Base-by-base conservation (phyloP, 1,284 basidiomycete species). In the Butyriboletus regius region DNA sequence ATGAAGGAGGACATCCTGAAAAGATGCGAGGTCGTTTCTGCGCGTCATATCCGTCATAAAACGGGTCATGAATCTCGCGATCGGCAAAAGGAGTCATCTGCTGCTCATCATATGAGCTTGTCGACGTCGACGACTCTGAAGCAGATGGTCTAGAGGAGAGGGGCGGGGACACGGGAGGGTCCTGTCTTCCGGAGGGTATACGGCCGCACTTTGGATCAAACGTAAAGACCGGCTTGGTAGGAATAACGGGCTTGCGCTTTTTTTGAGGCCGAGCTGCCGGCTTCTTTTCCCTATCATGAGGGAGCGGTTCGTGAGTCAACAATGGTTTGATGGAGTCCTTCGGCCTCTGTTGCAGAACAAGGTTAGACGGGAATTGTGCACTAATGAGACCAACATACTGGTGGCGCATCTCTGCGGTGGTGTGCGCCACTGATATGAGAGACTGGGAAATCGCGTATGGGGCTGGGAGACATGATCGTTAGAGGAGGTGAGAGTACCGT, bases 151-250 rank as follows among this genome's bases (percentile, higher is more conserved):
- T 43, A 10, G 56, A 46, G 26, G 32, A 44, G 35, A 32, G 7
- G n/a, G 50, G 41, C 18, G 54, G 48, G 17, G 51, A 43, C 17
- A 17, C n/a, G n/a, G 54, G 40, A 2, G 53, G 33, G 33, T 57
- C 60, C 41, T 59, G 67, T 41, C 9, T 53, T 14, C 64, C 64
- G 13, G 54, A 45, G 12, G 64, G 68, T 22, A 66, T 36, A 14
- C 17, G 17, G 9, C 15, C 57, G 29, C 41, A 1, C 24, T 33
- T 47, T 43, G 64, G 64, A 48, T 60, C 6, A 36, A 58, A 70
- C 17, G 48, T 6, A 7, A 60, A 18, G 38, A 17, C 36, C 3
- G 64, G 54, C 15, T 47, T 66, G 26, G 52, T 38, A 18, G 64
- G 64, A 12, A 18, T 0, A 14, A 18, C 2, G 13, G 44, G 55